Evolutionary conservation across 2,329 filamentous ascomycete species (phyloP).

Genomic region (Pyrenophora seminiperda): DNA sequence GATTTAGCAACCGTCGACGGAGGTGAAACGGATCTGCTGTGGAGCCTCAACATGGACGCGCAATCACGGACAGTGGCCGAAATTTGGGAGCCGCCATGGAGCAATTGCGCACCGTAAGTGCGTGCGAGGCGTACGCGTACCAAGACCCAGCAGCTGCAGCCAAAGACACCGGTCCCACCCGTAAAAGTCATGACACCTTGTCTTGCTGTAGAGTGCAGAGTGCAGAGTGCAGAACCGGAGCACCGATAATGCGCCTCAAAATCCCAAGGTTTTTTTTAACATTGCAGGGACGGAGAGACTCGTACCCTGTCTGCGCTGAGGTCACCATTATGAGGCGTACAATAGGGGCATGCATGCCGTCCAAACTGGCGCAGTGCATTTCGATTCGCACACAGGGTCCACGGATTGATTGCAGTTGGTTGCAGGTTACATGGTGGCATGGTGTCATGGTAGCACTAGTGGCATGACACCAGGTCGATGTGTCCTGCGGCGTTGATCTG

Average conservation of each 20-base stretch:
- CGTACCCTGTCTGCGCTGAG: conserved; percentile 8
- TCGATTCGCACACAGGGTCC: conserved; percentile 9
- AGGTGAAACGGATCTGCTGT: conserved; percentile 44
- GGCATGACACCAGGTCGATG: conserved; percentile 20
- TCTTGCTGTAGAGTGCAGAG: background rate
- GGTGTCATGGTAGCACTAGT: conserved; percentile 25
- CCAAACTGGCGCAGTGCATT: conserved; percentile 12
- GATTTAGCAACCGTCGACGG: conserved; percentile 17
- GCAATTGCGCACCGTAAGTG: background rate
- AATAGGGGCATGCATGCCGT: conserved; percentile 30
- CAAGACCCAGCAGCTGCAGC: conserved; percentile 1
- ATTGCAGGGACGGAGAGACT: conserved; percentile 10
- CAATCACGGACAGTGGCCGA: conserved; percentile 28
- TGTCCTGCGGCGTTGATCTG: conserved; percentile 21
- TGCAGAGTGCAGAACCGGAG: background rate
- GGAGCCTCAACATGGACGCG: conserved; percentile 35
- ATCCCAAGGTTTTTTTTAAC: background rate
- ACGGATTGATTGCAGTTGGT: no score
- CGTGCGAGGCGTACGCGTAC: conserved; percentile 12
- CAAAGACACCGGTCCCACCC: conserved; percentile 11
- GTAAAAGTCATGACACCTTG: conserved; percentile 3
- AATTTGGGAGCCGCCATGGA: conserved; percentile 11
- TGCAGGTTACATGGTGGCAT: background rate
- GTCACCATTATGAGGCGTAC: conserved; percentile 17
- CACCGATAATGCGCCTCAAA: background rate